Evolutionary conservation across 495 filamentous ascomycete genomes (phyloP), one percentile per base, ranked within the genome.

Genomic region (Lophiotrema nucula): DNA sequence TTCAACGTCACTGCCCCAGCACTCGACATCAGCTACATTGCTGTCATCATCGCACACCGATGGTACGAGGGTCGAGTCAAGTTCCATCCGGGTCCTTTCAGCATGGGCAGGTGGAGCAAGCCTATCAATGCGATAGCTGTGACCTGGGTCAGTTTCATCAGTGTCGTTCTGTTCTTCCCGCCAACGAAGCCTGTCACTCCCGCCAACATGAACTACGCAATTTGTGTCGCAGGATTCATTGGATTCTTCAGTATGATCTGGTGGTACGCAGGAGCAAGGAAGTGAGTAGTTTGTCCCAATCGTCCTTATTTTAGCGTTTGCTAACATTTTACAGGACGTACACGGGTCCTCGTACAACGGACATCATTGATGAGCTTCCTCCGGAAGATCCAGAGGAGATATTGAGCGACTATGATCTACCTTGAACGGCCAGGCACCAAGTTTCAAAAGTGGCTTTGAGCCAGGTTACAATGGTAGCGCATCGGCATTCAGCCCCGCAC

Each of bases 1-100:
- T 89, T 88, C 74, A 85, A 78, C 68, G 79, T 88, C 66, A 87
- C 84, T 4, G 85, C 86, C 0, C 86, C 86, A 0, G 84, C 83
- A 4, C 74, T 89, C 3, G 86, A 89, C 66, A 65, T 87, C 23
- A 85, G 81, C 21, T 89, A 89, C 63, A 76, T 85, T 12, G 79
- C 84, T 18, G 86, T 89, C 16, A 85, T 89, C 26, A 69, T 87
- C 47, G 83, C 83, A 3, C 83, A 84, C 43, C 76, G 79, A 47
- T 64, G 83, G 11, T 88, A 88, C 72, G 76, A 76, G 31, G 57
- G 77, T 23, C 71, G 75, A 13, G 78, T 88, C 25, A 71, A 73
- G 22, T 87, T 88, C 68, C 77, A 81, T 44, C 77, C 81, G 46
- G 86, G 86, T 0, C 86, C 86, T 0, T 88, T 80, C 52, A 83